Evolutionary conservation across 352 stramenopile genomes (phyloP).

Genomic region (Phytophthora fragariaefolia): DNA sequence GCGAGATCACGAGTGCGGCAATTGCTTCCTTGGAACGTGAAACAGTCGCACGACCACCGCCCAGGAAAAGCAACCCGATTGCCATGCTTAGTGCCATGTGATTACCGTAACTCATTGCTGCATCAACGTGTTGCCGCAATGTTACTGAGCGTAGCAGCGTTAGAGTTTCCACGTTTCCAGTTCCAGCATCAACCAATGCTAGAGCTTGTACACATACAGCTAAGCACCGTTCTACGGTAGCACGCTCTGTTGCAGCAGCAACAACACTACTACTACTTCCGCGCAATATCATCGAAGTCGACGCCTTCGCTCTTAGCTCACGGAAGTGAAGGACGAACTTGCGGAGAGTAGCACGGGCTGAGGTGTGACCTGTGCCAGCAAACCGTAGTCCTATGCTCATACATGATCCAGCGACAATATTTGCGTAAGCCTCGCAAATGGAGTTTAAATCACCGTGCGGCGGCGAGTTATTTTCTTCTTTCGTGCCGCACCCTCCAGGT

Average conservation of each 20-base stretch:
- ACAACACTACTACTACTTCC: conserved; percentile 56
- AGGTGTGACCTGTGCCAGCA: conserved; percentile 83
- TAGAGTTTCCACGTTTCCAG: conserved; percentile 94
- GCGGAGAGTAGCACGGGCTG: conserved; percentile 67
- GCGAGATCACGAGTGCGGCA: conserved; percentile 93
- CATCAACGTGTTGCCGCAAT: conserved; percentile 77
- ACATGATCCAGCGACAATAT: conserved; percentile 95
- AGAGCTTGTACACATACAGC: conserved; percentile 91
- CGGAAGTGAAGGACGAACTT: conserved; percentile 81
- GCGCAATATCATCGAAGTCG: conserved; percentile 36
- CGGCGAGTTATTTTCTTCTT: conserved; percentile 27
- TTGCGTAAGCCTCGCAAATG: conserved; percentile 94
- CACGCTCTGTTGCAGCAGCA: conserved; percentile 72
- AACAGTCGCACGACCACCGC: conserved; percentile 94
- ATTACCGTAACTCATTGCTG: conserved; percentile 93
- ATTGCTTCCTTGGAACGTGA: conserved; percentile 90
- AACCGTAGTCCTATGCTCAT: conserved; percentile 96
- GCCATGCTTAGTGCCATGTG: conserved; percentile 96
- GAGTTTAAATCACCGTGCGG: conserved; percentile 82
- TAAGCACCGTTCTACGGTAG: conserved; percentile 95
- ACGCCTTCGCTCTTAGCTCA: conserved; percentile 59
- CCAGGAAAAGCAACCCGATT: conserved; percentile 97
- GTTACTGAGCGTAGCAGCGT: conserved; percentile 91
- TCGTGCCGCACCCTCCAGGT: background rate
- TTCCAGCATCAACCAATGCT: conserved; percentile 96